Percentiles rank a stretch among this genome's conserved stretches.
Evolutionary conservation across 352 stramenopile genomes (phyloP).

Genomic region (Phytopythium delawarense): DNA sequence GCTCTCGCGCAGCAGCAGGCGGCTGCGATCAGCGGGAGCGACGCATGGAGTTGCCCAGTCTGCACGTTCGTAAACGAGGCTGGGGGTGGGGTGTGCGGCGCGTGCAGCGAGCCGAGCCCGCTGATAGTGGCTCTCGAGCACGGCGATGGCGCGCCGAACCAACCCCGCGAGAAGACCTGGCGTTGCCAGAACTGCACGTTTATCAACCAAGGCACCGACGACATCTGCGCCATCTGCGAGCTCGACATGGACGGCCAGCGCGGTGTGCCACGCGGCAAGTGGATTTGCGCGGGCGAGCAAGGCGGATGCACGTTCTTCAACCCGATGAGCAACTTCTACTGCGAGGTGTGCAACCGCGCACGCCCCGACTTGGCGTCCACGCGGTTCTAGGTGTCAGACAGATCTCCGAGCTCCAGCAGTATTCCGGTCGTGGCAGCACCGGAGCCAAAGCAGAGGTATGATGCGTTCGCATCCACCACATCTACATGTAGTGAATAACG

Average conservation of each 20-base stretch:
- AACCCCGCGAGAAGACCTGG: constrained; percentile 57
- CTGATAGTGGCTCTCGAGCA: constrained; percentile 27
- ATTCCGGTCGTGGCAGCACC: no score
- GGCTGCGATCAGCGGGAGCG: constrained; percentile 7
- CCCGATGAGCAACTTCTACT: constrained; percentile 77
- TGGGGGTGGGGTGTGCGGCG: constrained; percentile 28
- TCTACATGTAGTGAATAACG: no score
- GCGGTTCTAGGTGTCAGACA: constrained; percentile 28
- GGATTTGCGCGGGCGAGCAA: constrained; percentile 79
- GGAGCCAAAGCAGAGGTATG: no score
- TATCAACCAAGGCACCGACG: constrained; percentile 74
- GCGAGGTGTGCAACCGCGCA: constrained; percentile 86
- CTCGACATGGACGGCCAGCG: constrained; percentile 75
- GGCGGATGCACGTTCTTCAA: constrained; percentile 89
- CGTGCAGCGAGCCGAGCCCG: constrained; percentile 63
- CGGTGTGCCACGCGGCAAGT: constrained; percentile 77
- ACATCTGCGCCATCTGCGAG: constrained; percentile 77
- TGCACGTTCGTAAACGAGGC: constrained; percentile 81
- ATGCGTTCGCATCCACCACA: no score
- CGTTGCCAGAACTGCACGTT: constrained; percentile 85
- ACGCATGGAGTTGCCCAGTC: constrained; percentile 60
- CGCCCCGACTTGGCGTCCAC: constrained; percentile 67
- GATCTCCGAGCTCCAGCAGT: no score
- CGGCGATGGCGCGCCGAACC: constrained; percentile 7
- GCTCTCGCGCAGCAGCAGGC: constrained; percentile 10